Evolutionary conservation across 2,329 filamentous ascomycete genomes (phyloP).

Genomic region (Hymenotorrendiella dingleyae): DNA sequence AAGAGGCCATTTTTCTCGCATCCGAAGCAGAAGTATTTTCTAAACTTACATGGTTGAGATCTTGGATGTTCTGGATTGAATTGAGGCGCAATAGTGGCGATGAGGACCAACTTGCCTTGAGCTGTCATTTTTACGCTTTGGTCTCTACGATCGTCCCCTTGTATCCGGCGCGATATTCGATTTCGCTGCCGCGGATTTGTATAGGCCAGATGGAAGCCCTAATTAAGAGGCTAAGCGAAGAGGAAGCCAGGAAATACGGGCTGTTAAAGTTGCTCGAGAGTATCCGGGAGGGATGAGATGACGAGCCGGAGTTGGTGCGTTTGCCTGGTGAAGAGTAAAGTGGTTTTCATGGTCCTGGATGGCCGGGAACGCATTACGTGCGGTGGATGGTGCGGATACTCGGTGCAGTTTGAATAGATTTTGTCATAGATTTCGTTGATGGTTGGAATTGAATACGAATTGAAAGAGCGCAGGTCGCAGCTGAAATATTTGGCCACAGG

Average conservation of each 20-base stretch:
- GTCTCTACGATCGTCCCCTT: constrained; percentile 12
- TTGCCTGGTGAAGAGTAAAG: too few relatives aligned
- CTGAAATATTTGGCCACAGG: too few relatives aligned
- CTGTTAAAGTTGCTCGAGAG: neutral
- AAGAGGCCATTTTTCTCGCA: constrained; percentile 1
- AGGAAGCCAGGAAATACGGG: neutral
- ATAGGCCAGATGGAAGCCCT: constrained; percentile 6
- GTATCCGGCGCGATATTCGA: constrained; percentile 12
- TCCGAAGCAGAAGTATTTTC: constrained; percentile 10
- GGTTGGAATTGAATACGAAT: too few relatives aligned
- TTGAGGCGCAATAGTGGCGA: neutral
- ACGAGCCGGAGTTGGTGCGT: too few relatives aligned
- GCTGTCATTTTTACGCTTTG: constrained; percentile 13
- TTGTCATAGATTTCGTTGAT: too few relatives aligned
- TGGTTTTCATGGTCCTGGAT: too few relatives aligned
- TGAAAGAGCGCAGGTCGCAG: too few relatives aligned
- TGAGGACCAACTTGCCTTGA: constrained; percentile 7
- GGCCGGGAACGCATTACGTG: too few relatives aligned
- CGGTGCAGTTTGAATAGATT: too few relatives aligned
- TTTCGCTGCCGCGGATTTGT: constrained; percentile 2
- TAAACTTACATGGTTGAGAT: constrained; percentile 12
- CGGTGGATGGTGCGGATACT: too few relatives aligned
- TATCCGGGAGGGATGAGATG: neutral
- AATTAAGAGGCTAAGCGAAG: neutral
- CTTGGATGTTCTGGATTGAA: constrained; percentile 21